Conservation (phyloP, 805 yeast genomes). For the Lipomyces starkeyi region DNA sequence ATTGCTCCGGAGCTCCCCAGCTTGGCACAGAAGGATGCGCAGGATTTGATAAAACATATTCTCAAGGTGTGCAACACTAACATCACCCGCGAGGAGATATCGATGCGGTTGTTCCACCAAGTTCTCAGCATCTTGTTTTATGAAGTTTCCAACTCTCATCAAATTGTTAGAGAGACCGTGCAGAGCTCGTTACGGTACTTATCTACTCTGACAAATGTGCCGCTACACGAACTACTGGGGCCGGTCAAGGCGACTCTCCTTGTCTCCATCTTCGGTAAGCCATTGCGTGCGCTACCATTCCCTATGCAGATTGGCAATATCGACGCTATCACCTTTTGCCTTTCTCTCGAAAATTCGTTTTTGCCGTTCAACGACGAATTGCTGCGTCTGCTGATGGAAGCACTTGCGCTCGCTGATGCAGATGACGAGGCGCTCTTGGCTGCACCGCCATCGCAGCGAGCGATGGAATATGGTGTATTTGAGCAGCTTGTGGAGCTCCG, state of each 20-base stretch:
- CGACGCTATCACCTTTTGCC: slow-evolving; percentile 93
- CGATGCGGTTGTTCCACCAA: slow-evolving; percentile 76
- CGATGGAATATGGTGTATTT: slow-evolving; percentile 84
- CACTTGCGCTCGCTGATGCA: slow-evolving; percentile 93
- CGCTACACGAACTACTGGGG: slow-evolving; percentile 75
- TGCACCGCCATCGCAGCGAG: slow-evolving; percentile 62
- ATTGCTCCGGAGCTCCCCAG: slow-evolving; percentile 87
- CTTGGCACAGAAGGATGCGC: slow-evolving; percentile 74
- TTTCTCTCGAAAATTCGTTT: slow-evolving; percentile 79
- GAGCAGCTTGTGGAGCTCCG: slow-evolving; percentile 86
- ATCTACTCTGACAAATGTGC: slow-evolving; percentile 70
- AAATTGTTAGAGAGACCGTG: slow-evolving; percentile 80
- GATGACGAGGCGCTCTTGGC: slow-evolving; percentile 95
- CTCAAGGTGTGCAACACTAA: slow-evolving; percentile 69
- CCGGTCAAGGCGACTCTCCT: slow-evolving; percentile 82
- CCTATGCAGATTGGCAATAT: slow-evolving; percentile 99
- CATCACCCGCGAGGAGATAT: slow-evolving; percentile 65
- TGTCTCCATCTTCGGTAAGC: slow-evolving; percentile 96
- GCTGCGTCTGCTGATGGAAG: slow-evolving; percentile 83
- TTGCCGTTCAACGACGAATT: slow-evolving; percentile 88
- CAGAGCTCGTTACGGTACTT: slow-evolving; percentile 70
- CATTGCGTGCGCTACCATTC: slow-evolving; percentile 93
- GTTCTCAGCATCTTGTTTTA: slow-evolving; percentile 88
- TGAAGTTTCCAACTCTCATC: slow-evolving; percentile 88
- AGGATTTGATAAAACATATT: slow-evolving; percentile 65